A percentile compares a stretch with the other conserved stretches of the same genome.
Evolutionary conservation across 1,284 basidiomycete species (phyloP).

Genomic region (Cryptococcus hybrid): DNA sequence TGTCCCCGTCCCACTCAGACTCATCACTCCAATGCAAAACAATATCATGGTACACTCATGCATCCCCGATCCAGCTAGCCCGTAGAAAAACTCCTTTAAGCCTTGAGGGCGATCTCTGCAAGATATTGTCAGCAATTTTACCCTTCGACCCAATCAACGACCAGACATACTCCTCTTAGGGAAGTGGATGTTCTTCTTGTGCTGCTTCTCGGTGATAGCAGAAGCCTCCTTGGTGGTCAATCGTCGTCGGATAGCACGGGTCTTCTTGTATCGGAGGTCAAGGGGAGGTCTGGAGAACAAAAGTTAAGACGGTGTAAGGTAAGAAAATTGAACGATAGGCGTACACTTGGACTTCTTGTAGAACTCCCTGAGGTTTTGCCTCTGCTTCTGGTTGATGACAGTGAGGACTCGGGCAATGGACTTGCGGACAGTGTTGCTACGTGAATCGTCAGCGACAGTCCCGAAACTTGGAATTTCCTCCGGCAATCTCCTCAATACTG

Average conservation of each 20-base stretch:
- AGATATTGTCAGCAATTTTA: not conserved
- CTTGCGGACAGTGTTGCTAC: conserved; percentile 94
- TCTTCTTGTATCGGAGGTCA: conserved; percentile 98
- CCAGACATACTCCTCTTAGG: conserved; percentile 54
- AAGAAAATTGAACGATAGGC: conserved; percentile 7
- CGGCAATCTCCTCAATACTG: not conserved
- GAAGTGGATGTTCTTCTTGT: conserved; percentile 94
- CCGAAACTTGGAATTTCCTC: not conserved
- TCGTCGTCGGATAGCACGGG: conserved; percentile 94
- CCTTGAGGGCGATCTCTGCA: conserved; percentile 26
- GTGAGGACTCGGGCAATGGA: conserved; percentile 98
- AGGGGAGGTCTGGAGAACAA: conserved; percentile 64
- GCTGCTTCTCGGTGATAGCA: conserved; percentile 82
- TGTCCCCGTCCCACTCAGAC: too few relatives aligned
- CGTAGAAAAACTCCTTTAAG: conserved; percentile 14
- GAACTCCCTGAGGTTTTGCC: conserved; percentile 94
- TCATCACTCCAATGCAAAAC: not conserved
- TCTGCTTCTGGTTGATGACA: conserved; percentile 97
- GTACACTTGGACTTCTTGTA: conserved; percentile 82
- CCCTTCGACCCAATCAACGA: not conserved
- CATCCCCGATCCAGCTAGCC: conserved; percentile 16
- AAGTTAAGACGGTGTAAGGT: not conserved
- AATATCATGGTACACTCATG: conserved; percentile 26
- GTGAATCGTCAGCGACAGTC: not conserved
- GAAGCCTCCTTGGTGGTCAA: conserved; percentile 83